Evolutionary conservation across 2,329 filamentous ascomycete genomes (phyloP), one percentile per base, ranked within the genome.

Genomic region (Bipolaris gigantea): DNA sequence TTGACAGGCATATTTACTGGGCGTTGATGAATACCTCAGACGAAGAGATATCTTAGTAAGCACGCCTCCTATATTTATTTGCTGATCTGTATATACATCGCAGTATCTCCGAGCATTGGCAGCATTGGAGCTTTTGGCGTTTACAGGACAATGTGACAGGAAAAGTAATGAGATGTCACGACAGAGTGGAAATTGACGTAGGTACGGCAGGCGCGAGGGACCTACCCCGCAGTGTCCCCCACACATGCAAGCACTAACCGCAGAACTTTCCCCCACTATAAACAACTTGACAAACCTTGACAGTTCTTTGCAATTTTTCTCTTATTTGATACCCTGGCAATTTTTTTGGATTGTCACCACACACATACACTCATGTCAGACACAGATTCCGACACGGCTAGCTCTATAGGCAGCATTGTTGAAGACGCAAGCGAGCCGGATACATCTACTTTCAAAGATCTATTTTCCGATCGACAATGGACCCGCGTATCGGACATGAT

Each of bases 351-450:
- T 18, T 34, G 19, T 19, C 19, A 25, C 19, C 23, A 46, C 48
- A 32, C 25, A 16, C 32, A n/a, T 7, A 50, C 8, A 56, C 53
- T 36, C 10, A 73, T 73, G 70, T 62, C 70, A 13, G 63, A 70
- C 57, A 60, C 57, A 25, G 66, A 66, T 33, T 71, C 69, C 6
- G 69, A 71, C 33, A 59, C 60, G 3, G 68, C 64, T 32, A 72
- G 69, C 63, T 73, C 70, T 4, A 64, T 64, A 1, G 70, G 70
- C 39, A 67, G 65, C 60, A 72, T 73, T 30, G 54, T 71, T 36
- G 70, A 73, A 47, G 70, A 72, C 39, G 62, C 57, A 49, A 72
- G 69, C 58, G 70, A 73, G 59, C 65, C 69, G 11, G 70, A 73
- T 57, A 69, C 65, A 36, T 69, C 68, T 23, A 66, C 54, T 7